These are phyloP conservation scores for Tetraselmis striata DNA, from an alignment of 139 green algal genomes.

Conservation along the genomic window DNA sequence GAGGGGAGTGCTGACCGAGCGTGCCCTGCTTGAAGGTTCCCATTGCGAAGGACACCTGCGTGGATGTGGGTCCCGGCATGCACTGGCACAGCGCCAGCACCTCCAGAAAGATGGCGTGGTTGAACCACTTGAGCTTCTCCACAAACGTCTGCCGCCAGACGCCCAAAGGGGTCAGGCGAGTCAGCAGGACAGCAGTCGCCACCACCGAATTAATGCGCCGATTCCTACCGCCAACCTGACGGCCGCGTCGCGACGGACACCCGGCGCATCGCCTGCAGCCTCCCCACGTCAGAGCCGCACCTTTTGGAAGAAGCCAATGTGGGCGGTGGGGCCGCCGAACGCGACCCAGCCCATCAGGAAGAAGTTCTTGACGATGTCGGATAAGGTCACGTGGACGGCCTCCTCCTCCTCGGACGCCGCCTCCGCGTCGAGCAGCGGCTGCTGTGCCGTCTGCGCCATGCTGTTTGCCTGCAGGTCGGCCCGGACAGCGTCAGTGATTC, in stretches of 20 bases:
- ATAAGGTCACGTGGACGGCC: conserved; percentile 17
- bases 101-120: conserved; percentile 70
- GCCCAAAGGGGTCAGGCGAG: background rate
- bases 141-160: conserved; percentile 53
- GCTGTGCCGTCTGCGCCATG: too few relatives aligned
- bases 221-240: conserved; percentile 1
- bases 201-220: background rate
- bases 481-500: too few relatives aligned
- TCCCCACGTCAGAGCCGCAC: conserved; percentile 17
- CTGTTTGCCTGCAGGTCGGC: too few relatives aligned
- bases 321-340: conserved; percentile 72
- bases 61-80: conserved; percentile 84
- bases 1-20: conserved; percentile 18
- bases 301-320: conserved; percentile 74
- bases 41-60: conserved; percentile 76
- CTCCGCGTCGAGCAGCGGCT: background rate
- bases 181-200: background rate
- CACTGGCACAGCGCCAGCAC: conserved; percentile 82
- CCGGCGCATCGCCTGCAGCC: background rate
- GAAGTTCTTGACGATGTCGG: conserved; percentile 60
- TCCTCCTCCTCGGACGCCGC: background rate
- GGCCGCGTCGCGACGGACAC: background rate
- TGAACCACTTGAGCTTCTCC: conserved; percentile 71
- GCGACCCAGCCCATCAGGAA: conserved; percentile 70
- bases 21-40: conserved; percentile 76